Evolutionary conservation across 495 filamentous ascomycete species (phyloP).

Genomic region (Neurospora sp.): DNA sequence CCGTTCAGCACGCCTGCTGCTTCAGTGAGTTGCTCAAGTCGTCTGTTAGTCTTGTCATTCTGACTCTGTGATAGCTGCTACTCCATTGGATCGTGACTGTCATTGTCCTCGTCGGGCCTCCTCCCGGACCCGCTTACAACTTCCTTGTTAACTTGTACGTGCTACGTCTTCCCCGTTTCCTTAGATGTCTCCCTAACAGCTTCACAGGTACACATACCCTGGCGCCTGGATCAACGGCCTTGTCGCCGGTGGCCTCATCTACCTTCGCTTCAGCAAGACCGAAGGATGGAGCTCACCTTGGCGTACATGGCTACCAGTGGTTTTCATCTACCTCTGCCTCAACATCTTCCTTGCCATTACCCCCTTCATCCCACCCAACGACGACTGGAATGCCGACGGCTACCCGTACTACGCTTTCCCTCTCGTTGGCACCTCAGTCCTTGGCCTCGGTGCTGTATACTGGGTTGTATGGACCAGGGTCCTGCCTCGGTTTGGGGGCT

Average conservation of each 20-base stretch:
- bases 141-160: slow-evolving; percentile 40
- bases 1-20: slow-evolving; percentile 31
- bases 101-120: slow-evolving; percentile 39
- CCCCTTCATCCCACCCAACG: slow-evolving; percentile 41
- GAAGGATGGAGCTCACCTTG: slow-evolving; percentile 38
- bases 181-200: no score
- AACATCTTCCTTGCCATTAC: slow-evolving; percentile 42
- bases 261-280: slow-evolving; percentile 29
- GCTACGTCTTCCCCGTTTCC: no score
- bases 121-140: slow-evolving; percentile 35
- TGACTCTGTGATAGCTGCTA: slow-evolving; percentile 22
- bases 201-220: slow-evolving; percentile 46
- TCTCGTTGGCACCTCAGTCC: slow-evolving; percentile 38
- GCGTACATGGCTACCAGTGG: slow-evolving; percentile 33
- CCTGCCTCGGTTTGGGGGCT: slow-evolving; percentile 35
- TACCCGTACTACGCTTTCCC: slow-evolving; percentile 45
- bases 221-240: slow-evolving; percentile 43
- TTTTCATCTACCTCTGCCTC: slow-evolving; percentile 34
- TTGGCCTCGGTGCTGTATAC: slow-evolving; percentile 38
- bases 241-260: slow-evolving; percentile 41
- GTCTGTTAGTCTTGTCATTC: neutral
- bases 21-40: slow-evolving; percentile 20
- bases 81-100: slow-evolving; percentile 43
- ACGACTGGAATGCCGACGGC: slow-evolving; percentile 38
- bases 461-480: slow-evolving; percentile 40